Evolutionary conservation across 2,329 filamentous ascomycete species (phyloP).

Genomic region (Hypoxylon sp.): DNA sequence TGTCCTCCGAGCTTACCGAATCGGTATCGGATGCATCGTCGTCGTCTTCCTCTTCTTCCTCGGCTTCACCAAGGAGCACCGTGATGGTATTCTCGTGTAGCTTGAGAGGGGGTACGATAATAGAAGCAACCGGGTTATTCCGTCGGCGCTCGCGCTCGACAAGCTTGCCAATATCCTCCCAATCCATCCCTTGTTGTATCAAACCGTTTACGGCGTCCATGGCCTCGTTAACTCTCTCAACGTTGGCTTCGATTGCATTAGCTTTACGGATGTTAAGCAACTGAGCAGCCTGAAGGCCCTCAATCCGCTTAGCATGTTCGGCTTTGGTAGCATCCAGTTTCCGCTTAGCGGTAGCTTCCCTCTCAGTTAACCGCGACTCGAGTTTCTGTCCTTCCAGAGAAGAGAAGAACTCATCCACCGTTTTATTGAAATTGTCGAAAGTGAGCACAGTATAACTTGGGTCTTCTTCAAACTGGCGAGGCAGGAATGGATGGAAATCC

Average conservation of each 20-base stretch:
- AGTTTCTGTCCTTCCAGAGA: constrained; percentile 95
- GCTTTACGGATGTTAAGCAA: constrained; percentile 89
- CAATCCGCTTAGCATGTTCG: constrained; percentile 88
- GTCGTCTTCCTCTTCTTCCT: constrained; percentile 73
- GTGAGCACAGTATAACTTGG: constrained; percentile 77
- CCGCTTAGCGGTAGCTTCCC: constrained; percentile 83
- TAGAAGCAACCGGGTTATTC: constrained; percentile 86
- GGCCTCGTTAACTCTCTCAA: constrained; percentile 91
- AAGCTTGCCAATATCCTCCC: constrained; percentile 89
- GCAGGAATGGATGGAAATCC: constrained; percentile 94
- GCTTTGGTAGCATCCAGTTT: constrained; percentile 87
- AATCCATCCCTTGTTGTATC: constrained; percentile 96
- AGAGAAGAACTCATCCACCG: constrained; percentile 97
- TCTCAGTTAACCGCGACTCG: constrained; percentile 84
- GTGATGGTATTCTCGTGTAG: constrained; percentile 92
- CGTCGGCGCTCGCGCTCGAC: constrained; percentile 88
- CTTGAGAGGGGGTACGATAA: constrained; percentile 89
- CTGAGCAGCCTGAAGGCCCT: constrained; percentile 85
- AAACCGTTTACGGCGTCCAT: constrained; percentile 93
- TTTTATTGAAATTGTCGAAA: constrained; percentile 89
- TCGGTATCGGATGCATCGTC: constrained; percentile 76
- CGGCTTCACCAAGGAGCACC: constrained; percentile 80
- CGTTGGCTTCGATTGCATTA: constrained; percentile 89
- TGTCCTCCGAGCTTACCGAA: constrained; percentile 73
- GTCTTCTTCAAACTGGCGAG: constrained; percentile 81